Evolutionary conservation across 768 basidiomycete genomes (phyloP).

Genomic region (Termitomyces sp.): DNA sequence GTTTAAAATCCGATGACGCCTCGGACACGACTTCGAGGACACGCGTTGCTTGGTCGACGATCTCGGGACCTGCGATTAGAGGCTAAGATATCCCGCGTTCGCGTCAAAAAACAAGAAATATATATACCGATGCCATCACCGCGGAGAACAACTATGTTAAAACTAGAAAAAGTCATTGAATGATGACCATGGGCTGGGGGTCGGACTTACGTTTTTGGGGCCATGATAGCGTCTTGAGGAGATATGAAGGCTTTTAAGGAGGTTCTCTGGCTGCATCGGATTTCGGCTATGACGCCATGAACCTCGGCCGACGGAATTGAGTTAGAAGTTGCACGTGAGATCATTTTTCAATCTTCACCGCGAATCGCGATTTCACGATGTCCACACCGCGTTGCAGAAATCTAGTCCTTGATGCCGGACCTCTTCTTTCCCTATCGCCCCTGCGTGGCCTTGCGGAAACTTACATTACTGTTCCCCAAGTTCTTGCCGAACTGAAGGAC

Average conservation of each 20-base stretch:
- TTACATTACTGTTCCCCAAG: conserved; percentile 87
- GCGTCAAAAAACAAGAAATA: background rate
- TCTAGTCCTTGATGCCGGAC: conserved; percentile 91
- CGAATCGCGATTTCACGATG: conserved; percentile 9
- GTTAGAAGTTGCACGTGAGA: conserved; percentile 10
- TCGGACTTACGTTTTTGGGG: conserved; percentile 37
- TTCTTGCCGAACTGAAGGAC: conserved; percentile 87
- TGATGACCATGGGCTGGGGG: background rate
- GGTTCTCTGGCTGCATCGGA: conserved; percentile 9
- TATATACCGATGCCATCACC: conserved; percentile 91
- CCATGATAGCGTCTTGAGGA: conserved; percentile 22
- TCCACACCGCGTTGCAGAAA: conserved; percentile 52
- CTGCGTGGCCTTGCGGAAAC: conserved; percentile 83
- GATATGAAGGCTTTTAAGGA: conserved; percentile 4
- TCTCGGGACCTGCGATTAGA: conserved; percentile 68
- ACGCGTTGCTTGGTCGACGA: conserved; percentile 77
- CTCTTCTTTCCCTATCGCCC: conserved; percentile 83
- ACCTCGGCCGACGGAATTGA: conserved; percentile 8
- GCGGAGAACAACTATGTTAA: conserved; percentile 83
- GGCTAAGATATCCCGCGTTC: conserved; percentile 9
- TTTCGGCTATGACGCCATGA: conserved; percentile 9
- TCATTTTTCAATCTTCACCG: conserved; percentile 10
- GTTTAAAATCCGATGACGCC: conserved; percentile 55
- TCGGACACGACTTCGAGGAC: conserved; percentile 72
- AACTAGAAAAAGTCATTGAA: conserved; percentile 38